These are phyloP conservation scores for Paulownia fortunei DNA, from an alignment of 257 asterid genomes.

Conservation along the genomic window DNA sequence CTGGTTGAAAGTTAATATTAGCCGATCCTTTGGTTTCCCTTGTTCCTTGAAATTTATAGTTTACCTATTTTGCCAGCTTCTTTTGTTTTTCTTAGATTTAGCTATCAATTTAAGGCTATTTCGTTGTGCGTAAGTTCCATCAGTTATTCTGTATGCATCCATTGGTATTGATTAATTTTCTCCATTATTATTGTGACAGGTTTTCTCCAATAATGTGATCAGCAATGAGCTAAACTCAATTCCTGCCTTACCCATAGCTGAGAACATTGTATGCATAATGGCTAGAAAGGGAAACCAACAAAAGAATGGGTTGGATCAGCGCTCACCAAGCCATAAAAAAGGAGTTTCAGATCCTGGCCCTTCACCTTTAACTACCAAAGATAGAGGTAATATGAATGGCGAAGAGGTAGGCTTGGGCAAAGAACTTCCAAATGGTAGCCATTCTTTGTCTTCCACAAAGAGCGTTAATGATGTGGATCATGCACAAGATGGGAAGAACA, in stretches of 20 bases:
- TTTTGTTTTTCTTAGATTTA: constrained; percentile 18
- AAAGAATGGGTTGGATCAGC: constrained; percentile 55
- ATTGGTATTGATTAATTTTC: background rate
- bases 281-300: constrained; percentile 67
- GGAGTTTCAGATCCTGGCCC: constrained; percentile 51
- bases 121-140: background rate
- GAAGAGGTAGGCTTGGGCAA: constrained; percentile 39
- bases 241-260: constrained; percentile 13
- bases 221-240: constrained; percentile 34
- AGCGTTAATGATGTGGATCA: constrained; percentile 39
- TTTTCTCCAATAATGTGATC: constrained; percentile 22
- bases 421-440: constrained; percentile 50
- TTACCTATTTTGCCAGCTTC: constrained; percentile 2
- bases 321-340: constrained; percentile 45
- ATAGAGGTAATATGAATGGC: constrained; percentile 41
- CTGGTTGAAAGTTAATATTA: background rate
- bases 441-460: constrained; percentile 42
- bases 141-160: constrained; percentile 18
- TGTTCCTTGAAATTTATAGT: background rate
- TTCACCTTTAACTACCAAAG: constrained; percentile 48
- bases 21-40: background rate
- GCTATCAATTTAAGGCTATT: background rate
- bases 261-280: constrained; percentile 41
- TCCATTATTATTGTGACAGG: constrained; percentile 34
- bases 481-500: constrained; percentile 50